Conservation (phyloP, 116 monocot species). For the Iris pallida region DNA sequence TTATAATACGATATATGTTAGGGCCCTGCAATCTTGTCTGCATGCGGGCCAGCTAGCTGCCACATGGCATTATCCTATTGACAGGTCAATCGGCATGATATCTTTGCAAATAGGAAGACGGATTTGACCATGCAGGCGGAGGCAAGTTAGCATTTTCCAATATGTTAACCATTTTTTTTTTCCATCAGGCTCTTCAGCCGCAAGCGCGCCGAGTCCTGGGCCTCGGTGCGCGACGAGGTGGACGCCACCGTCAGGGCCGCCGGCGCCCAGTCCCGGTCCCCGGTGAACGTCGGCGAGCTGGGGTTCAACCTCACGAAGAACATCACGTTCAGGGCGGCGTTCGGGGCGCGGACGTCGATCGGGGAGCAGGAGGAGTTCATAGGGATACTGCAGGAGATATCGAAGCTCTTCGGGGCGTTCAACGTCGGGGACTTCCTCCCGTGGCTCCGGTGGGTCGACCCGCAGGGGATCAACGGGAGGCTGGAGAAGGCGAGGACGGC, state of each 20-base stretch:
- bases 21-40: too few species aligned
- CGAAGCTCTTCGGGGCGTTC: slow-evolving; percentile 44
- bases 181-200: slow-evolving; percentile 59
- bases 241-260: slow-evolving; percentile 4
- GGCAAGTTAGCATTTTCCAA: too few species aligned
- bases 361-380: slow-evolving; percentile 32
- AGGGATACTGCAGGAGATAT: slow-evolving; percentile 29
- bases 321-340: slow-evolving; percentile 36
- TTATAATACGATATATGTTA: too few species aligned
- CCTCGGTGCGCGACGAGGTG: slow-evolving; percentile 49
- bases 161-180: too few species aligned
- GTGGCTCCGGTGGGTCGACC: slow-evolving; percentile 32
- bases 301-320: slow-evolving; percentile 35
- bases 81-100: too few species aligned
- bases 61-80: too few species aligned
- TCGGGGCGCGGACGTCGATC: slow-evolving; percentile 22
- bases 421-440: slow-evolving; percentile 48
- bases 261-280: slow-evolving; percentile 1
- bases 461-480: slow-evolving; percentile 31
- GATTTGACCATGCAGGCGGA: too few species aligned
- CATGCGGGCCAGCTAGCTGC: too few species aligned
- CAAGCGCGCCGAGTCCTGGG: slow-evolving; percentile 41
- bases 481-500: slow-evolving; percentile 20
- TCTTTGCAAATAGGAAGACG: too few species aligned
- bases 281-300: slow-evolving; percentile 32